Percentiles rank a stretch among this genome's conserved stretches.
phyloP scores from a whole-genome alignment of 306 rosid species.

The Arachis stenosperma region DNA sequence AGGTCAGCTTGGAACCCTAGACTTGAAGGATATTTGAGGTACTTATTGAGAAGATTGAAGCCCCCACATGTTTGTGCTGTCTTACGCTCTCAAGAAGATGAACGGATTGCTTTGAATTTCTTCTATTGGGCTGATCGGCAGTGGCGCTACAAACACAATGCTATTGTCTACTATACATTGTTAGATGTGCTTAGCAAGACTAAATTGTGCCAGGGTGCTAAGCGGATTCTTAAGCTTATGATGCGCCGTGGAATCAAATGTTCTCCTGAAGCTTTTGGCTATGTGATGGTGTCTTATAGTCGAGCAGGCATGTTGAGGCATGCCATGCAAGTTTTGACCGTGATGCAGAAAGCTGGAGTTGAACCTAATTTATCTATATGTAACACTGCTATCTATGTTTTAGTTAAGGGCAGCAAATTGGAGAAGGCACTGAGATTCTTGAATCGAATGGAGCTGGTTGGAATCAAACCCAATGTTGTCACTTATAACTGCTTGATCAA shows the following conservation, averaged over 20 bases:
- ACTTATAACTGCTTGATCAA: slow-evolving; percentile 82
- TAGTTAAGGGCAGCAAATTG: slow-evolving; percentile 66
- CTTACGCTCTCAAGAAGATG: slow-evolving; percentile 71
- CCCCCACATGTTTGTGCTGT: slow-evolving; percentile 83
- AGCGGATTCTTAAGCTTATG: slow-evolving; percentile 74
- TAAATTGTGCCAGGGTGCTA: slow-evolving; percentile 85
- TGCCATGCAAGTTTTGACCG: slow-evolving; percentile 68
- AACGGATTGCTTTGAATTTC: slow-evolving; percentile 72
- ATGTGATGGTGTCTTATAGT: slow-evolving; percentile 79
- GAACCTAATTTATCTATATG: slow-evolving; percentile 72
- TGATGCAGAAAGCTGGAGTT: slow-evolving; percentile 92
- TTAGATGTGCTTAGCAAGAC: slow-evolving; percentile 81
- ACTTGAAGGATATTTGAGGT: slow-evolving; percentile 66
- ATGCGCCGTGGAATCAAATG: slow-evolving; percentile 60
- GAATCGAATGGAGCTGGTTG: slow-evolving; percentile 66
- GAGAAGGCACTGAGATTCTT: slow-evolving; percentile 70
- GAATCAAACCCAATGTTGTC: slow-evolving; percentile 66
- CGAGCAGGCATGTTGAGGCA: slow-evolving; percentile 76
- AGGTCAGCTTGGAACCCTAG: slow-evolving; percentile 76
- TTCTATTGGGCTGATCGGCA: slow-evolving; percentile 91
- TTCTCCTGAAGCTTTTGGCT: slow-evolving; percentile 71
- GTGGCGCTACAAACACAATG: slow-evolving; percentile 76
- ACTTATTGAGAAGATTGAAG: slow-evolving; percentile 73
- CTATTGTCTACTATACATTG: slow-evolving; percentile 66
- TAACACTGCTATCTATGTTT: slow-evolving; percentile 75